Percentiles rank a stretch among this genome's conserved stretches.
phyloP scores from a whole-genome alignment of 768 basidiomycete genomes.

The Sarcomyxa edulis region DNA sequence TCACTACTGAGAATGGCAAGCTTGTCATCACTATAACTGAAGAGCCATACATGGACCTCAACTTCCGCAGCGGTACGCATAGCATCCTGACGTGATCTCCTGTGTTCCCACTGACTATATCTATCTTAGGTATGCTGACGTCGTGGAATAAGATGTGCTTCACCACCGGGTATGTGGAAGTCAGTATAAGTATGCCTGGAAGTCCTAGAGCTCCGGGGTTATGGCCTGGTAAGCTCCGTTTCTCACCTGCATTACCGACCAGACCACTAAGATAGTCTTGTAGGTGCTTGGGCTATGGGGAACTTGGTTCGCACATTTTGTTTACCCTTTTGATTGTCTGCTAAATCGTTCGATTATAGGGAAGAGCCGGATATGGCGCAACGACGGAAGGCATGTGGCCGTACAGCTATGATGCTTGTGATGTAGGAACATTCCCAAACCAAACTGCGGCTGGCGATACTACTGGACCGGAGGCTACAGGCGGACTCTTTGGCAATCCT shows the following conservation, averaged over 20 bases:
- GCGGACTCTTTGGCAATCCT: conserved; percentile 38
- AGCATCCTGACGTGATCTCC: conserved; percentile 22
- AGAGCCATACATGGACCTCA: conserved; percentile 66
- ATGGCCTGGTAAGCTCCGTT: conserved; percentile 68
- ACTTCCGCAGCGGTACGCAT: conserved; percentile 71
- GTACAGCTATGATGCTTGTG: conserved; percentile 80
- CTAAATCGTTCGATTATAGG: too few relatives aligned
- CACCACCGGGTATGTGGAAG: conserved; percentile 88
- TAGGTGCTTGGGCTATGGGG: conserved; percentile 73
- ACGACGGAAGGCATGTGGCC: conserved; percentile 88
- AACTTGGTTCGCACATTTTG: conserved; percentile 44
- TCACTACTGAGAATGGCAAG: conserved; percentile 73
- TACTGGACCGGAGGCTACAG: conserved; percentile 55
- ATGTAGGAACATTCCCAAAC: conserved; percentile 80
- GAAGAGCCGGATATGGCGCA: conserved; percentile 86
- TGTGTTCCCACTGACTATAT: conserved; percentile 6
- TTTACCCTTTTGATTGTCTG: not conserved
- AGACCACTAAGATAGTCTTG: too few relatives aligned
- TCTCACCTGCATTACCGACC: conserved; percentile 8
- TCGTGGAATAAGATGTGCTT: conserved; percentile 97
- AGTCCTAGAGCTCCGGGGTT: conserved; percentile 55
- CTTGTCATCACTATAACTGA: conserved; percentile 79
- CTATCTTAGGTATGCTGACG: conserved; percentile 55
- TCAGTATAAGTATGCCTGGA: conserved; percentile 73
- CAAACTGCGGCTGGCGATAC: conserved; percentile 60